Evolutionary conservation across 2,329 filamentous ascomycete species (phyloP).

Genomic region (Fusarium phyllophilum): DNA sequence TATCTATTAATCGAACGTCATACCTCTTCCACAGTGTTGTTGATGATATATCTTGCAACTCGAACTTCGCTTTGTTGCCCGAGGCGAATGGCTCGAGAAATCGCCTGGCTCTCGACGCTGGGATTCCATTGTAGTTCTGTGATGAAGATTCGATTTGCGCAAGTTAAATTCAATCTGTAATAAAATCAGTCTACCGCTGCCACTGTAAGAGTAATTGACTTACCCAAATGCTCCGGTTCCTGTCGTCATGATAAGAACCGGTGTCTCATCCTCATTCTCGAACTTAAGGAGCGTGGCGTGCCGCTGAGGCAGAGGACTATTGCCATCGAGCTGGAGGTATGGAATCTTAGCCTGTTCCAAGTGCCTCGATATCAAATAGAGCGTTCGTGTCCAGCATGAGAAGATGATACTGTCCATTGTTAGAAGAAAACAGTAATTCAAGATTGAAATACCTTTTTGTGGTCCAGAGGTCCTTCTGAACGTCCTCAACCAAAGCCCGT

Average conservation of each 20-base stretch:
- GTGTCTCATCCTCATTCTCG: slow-evolving; percentile 29
- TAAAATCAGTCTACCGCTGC: accelerated
- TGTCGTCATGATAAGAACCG: slow-evolving; percentile 62
- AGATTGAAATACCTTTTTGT: background rate
- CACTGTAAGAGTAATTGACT: background rate
- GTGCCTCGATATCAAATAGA: slow-evolving; percentile 50
- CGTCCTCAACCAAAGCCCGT: background rate
- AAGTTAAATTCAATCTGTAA: slow-evolving; percentile 58
- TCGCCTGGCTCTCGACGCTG: slow-evolving; percentile 61
- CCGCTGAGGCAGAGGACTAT: slow-evolving; percentile 49
- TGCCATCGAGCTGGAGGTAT: slow-evolving; percentile 57
- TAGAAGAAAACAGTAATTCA: accelerated
- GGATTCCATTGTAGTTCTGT: slow-evolving; percentile 67
- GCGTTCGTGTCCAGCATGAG: slow-evolving; percentile 57
- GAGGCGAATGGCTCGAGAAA: slow-evolving; percentile 59
- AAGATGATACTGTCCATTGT: slow-evolving; percentile 53
- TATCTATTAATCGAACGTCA: accelerated
- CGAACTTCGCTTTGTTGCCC: slow-evolving; percentile 56
- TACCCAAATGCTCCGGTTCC: slow-evolving; percentile 63
- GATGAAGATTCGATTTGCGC: slow-evolving; percentile 60
- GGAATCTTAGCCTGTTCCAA: slow-evolving; percentile 43
- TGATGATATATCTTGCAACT: slow-evolving; percentile 58
- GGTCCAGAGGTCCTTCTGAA: background rate
- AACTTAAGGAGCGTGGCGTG: slow-evolving; percentile 54
- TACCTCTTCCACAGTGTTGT: slow-evolving; percentile 57